Percentiles rank a stretch among this genome's conserved stretches.
phyloP scores from a whole-genome alignment of 345 rosid species.

The Cardamine chenopodiifolia region DNA sequence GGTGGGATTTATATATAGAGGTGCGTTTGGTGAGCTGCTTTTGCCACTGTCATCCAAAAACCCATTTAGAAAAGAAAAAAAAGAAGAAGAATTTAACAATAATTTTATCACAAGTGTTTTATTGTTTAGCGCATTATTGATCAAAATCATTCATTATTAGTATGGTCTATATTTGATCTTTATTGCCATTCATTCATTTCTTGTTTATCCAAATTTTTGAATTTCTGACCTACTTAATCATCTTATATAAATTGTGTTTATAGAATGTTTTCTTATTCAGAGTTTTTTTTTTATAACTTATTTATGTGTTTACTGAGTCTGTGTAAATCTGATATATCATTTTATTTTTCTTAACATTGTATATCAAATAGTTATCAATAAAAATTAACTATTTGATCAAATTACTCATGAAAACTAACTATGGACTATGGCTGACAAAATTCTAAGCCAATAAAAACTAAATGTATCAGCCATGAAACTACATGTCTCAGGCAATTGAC shows the following conservation, averaged over 20 bases:
- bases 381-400: neutral
- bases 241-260: neutral
- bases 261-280: neutral
- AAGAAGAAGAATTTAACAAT: too few species aligned
- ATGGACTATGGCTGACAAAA: neutral
- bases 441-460: neutral
- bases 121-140: conserved; percentile 8
- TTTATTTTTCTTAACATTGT: neutral
- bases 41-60: neutral
- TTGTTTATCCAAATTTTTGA: neutral
- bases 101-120: neutral
- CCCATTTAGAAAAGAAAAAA: too few species aligned
- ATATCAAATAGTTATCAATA: neutral
- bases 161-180: conserved; percentile 1
- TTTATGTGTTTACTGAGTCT: neutral
- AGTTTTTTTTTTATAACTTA: too few species aligned
- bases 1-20: neutral
- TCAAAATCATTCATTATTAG: conserved; percentile 16
- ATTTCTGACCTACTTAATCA: neutral
- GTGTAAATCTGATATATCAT: neutral
- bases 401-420: too few species aligned
- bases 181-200: conserved; percentile 9
- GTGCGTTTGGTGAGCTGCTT: conserved; percentile 38
- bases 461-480: neutral
- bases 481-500: too few species aligned